Evolutionary conservation across 306 rosid genomes (phyloP).

Genomic region (Medicago ruthenica): DNA sequence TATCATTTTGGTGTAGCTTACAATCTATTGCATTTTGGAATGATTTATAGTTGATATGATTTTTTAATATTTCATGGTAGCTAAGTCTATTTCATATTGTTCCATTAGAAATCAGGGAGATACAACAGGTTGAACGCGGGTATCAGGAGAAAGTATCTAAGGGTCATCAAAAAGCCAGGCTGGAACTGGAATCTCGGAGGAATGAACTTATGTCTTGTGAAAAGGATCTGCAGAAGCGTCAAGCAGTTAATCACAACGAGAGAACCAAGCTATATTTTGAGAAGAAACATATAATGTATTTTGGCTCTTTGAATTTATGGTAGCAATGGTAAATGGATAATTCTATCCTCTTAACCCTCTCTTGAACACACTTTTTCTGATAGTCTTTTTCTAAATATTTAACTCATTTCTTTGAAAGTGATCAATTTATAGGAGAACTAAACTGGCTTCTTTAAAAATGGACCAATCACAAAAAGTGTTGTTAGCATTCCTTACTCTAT

Average conservation of each 20-base stretch:
- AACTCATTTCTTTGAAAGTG: too few species aligned
- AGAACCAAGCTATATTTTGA: constrained; percentile 53
- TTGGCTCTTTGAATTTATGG: constrained; percentile 20
- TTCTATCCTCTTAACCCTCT: neutral
- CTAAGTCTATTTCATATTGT: constrained; percentile 38
- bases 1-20: constrained; percentile 14
- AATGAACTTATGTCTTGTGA: constrained; percentile 57
- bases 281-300: constrained; percentile 59
- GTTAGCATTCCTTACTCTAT: neutral
- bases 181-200: constrained; percentile 53
- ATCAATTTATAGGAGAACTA: too few species aligned
- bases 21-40: neutral
- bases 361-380: neutral
- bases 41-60: constrained; percentile 19
- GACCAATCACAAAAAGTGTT: too few species aligned
- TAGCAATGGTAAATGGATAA: neutral
- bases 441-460: too few species aligned
- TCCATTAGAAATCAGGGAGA: constrained; percentile 55
- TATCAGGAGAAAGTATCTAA: too few species aligned
- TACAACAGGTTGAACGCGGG: constrained; percentile 52
- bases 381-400: neutral
- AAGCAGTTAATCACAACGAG: constrained; percentile 58
- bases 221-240: constrained; percentile 56
- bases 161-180: constrained; percentile 54
- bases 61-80: constrained; percentile 24